Base-by-base conservation (phyloP, 2,329 filamentous ascomycete genomes). In the Fusarium coffeatum region DNA sequence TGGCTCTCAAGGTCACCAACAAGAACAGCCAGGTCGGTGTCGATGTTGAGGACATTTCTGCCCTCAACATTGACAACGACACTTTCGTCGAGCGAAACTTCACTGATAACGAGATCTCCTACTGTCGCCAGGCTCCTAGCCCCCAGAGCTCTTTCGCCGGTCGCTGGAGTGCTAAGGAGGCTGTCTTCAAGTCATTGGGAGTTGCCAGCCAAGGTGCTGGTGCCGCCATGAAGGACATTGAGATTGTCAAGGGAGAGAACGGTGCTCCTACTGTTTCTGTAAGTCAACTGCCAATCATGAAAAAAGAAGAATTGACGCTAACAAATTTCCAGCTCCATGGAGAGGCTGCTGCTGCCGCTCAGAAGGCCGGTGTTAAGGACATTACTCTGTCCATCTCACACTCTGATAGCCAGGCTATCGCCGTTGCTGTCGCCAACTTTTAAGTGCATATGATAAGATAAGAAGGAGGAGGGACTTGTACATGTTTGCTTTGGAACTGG, bases 61-160 rank as follows among this genome's bases (percentile, higher is more conserved):
- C 93, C 34, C 89, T 99, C 83, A 97, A 97, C 83, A 92, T 97
- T 68, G 89, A 93, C 46, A 99, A 98, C 75, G 92, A 97, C 47
- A 98, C 93, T 0, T 99, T 99, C 78, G 82, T 99, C 46, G 89
- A 96, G 82, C 92, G 96, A 74, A 99, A 99, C 84, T 99, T 99
- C 81, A 98, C 96, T 0, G 81, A 85, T 18, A 84, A 86, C 51
- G 96, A 99, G 83, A 92, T 94, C 74, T 86, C 88, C 30, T 98
- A 99, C 84, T 99, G 97, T 85, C 86, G 87, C 69, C 89, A 91
- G 77, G 91, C 93, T 18, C 84, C 93, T 8, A 91, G 88, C 77
- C 92, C 94, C 2, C 93, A 93, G 78, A 93, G 94, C 72, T 97
- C 93, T 54, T 99, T 98, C 81, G 93, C 95, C 8, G 96, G 96